Base-by-base conservation (phyloP, 2,329 filamentous ascomycete species). In the Neonectria coccinea region DNA sequence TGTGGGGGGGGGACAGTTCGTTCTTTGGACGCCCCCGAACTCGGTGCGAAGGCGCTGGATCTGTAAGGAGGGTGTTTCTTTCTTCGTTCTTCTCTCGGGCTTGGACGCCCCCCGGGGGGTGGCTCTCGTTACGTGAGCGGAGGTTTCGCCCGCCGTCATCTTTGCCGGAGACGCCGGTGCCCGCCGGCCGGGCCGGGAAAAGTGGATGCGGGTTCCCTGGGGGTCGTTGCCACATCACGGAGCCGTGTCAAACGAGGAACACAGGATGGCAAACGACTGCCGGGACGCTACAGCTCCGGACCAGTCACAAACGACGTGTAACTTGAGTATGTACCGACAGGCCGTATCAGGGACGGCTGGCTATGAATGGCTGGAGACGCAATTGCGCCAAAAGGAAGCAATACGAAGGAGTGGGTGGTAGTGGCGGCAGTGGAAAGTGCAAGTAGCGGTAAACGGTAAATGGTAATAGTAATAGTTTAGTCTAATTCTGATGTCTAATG, bases 401-500 rank as follows among this genome's bases (percentile, higher is more conserved):
- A 27, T 16, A 51, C 29, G 29, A 10, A 11, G 4, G 7, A 51
- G 27, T 20, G 48, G 29, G 48, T 33, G 14, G 45, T 11, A n/a
- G 45, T 16, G 8, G 16, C 8, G 6, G 20, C 56, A 44, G 52
- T 11, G 18, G 45, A 50, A 3, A 48, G 51, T 41, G 45, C 27
- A 39, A 45, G 57, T 47, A 22, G 57, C 53, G 18, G 52, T 44
- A 64, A 64, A 52, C 45, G 39, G 36, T 18, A 16, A 42, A 48
- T 47, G n/a, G 22, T 33, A 27, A 56, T 47, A n/a, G 22, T 33
- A 27, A 44, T 67, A 63, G 52, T 71, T 70, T 72, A 71, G 50
- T 72, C 70, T 72, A 70, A 53, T 59, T 71, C 56, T 54, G 55
- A 39, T 64, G 45, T 61, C 53, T 57, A 59, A 51, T 56, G 56